These are phyloP conservation scores for Lasiosphaeria hispida DNA, from an alignment of 495 filamentous ascomycete species.

Conservation along the genomic window DNA sequence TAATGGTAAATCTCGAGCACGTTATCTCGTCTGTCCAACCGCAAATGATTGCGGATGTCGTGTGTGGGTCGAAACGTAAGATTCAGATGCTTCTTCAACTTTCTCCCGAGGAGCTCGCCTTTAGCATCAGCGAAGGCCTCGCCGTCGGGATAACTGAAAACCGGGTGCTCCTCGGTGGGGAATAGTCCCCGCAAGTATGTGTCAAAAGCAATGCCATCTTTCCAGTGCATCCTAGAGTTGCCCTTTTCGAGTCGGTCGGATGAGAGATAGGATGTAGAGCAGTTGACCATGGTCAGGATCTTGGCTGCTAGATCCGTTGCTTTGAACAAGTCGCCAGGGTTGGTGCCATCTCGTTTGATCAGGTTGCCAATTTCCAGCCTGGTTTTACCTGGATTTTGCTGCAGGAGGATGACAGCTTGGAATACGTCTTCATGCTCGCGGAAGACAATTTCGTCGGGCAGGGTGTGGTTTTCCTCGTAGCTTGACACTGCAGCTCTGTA, in stretches of 20 bases:
- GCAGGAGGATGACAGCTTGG: too few species aligned
- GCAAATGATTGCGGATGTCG: constrained; percentile 34
- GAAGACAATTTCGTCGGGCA: too few species aligned
- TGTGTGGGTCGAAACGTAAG: constrained; percentile 32
- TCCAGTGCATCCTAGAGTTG: not conserved
- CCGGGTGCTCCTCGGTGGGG: not conserved
- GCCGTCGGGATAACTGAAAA: constrained; percentile 13
- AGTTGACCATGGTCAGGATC: constrained; percentile 34
- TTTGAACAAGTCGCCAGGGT: too few species aligned
- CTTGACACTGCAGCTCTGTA: too few species aligned
- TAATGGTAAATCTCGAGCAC: constrained; percentile 34
- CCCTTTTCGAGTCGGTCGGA: constrained; percentile 12
- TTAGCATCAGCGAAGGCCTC: constrained; percentile 21
- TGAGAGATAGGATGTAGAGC: constrained; percentile 21
- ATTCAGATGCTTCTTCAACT: constrained; percentile 28
- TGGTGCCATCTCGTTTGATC: too few species aligned
- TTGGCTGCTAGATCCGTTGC: too few species aligned
- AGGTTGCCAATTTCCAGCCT: too few species aligned
- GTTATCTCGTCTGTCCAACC: constrained; percentile 27
- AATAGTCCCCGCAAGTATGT: not conserved
- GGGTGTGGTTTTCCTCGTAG: too few species aligned
- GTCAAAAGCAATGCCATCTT: not conserved
- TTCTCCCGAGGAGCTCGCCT: constrained; percentile 24
- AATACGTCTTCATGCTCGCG: too few species aligned
- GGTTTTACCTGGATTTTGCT: too few species aligned